Evolutionary conservation across 345 rosid genomes (phyloP), one percentile per base, ranked within the genome.

Genomic region (Sapria himalayana): DNA sequence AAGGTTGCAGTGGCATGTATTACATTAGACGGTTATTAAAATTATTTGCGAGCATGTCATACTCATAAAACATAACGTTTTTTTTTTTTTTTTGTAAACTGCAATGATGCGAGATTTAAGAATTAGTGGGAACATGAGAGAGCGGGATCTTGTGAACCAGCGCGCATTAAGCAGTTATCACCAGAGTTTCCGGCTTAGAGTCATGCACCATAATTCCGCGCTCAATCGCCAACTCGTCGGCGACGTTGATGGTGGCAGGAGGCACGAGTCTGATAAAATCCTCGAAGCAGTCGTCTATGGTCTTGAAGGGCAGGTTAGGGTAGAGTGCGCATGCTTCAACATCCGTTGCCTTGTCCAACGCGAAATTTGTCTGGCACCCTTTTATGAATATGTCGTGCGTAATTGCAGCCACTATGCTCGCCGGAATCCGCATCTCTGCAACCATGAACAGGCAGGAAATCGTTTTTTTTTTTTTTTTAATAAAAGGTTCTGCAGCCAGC

Each of bases 331-430:
- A 27, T 9, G 41, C 37, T 3, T 62, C 57, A 4, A 45, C 56
- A 31, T 53, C 68, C 1, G 22, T 33, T 0, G 46, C 49, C 25
- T 45, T 46, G 38, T 57, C 52, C 37, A 57, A 4, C 8, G 41
- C 6, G 40, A 36, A 57, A 52, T 58, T 54, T 36, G 50, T 42
- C 31, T 63, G 68, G 43, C 57, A 58, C 2, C 60, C 63, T 0
- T 45, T 63, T 2, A 54, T 63, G 51, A 63, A 62, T 11, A 63
- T 58, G 51, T 57, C 64, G 9, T 50, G 68, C 15, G 64, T 58
- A 6, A 58, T 14, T 9, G 60, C 49, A 0, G 64, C 60, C 2
- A 50, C 68, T 16, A 63, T 20, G 29, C 68, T 58, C 18, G 37
- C 44, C 13, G 68, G 68, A 15, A 63, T 54, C 4, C 44, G 53